phyloP scores from a whole-genome alignment of 2,329 filamentous ascomycete genomes.

The Talaromyces amestolkiae region DNA sequence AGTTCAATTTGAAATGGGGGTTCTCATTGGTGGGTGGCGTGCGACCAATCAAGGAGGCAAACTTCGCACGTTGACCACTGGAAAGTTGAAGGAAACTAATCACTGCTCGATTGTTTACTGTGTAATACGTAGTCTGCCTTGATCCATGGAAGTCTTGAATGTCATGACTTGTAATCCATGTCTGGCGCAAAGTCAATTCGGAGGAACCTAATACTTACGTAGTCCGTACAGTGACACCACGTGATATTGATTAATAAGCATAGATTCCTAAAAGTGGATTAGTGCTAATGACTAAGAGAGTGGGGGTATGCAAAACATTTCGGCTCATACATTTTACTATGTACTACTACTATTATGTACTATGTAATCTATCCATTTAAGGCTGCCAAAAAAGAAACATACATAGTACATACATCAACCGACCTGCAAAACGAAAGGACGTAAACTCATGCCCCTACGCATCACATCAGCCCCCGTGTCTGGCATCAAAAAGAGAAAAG shows the following conservation, averaged over 20 bases:
- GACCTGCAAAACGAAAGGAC: background rate
- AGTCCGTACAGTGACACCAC: background rate
- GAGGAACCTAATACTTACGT: background rate
- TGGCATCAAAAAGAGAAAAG: constrained; percentile 43
- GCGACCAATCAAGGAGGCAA: constrained; percentile 9
- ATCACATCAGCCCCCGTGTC: constrained; percentile 49
- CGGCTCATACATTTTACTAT: background rate
- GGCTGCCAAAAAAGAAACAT: background rate
- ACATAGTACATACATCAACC: background rate
- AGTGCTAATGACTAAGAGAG: background rate
- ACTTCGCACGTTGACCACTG: background rate
- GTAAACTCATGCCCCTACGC: constrained; percentile 44
- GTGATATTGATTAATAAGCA: background rate
- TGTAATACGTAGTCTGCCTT: background rate
- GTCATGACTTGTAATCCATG: background rate
- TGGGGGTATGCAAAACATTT: background rate
- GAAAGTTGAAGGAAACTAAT: too few species aligned
- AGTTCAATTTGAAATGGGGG: background rate
- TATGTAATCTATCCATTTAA: background rate
- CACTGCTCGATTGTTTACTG: background rate
- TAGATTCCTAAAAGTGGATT: background rate
- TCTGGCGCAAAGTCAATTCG: background rate
- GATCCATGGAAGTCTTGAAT: background rate
- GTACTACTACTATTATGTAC: too few species aligned
- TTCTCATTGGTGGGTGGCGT: constrained; percentile 3